These are phyloP conservation scores for Tylopilus rubrobrunneus DNA, from an alignment of 768 basidiomycete species.

Conservation along the genomic window DNA sequence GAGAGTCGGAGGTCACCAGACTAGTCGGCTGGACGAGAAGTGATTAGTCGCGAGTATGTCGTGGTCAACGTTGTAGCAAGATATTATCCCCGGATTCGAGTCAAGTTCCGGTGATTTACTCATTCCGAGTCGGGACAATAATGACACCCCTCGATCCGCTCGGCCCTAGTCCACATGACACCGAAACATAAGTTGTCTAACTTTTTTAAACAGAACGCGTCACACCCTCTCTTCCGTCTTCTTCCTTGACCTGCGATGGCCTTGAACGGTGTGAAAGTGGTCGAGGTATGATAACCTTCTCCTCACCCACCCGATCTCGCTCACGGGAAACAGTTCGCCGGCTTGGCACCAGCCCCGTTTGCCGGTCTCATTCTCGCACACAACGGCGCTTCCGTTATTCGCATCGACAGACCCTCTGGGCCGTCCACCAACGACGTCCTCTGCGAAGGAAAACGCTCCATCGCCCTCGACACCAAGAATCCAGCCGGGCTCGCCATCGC, in stretches of 20 bases:
- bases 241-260: constrained; percentile 35
- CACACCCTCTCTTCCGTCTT: background rate
- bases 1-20: too few relatives aligned
- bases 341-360: constrained; percentile 79
- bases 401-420: constrained; percentile 62
- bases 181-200: background rate
- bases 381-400: constrained; percentile 72
- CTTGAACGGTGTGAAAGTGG: constrained; percentile 45
- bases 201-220: background rate
- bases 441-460: constrained; percentile 74
- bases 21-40: too few relatives aligned
- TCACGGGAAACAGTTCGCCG: constrained; percentile 56
- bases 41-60: too few relatives aligned
- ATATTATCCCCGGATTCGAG: too few relatives aligned
- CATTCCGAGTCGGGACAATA: too few relatives aligned
- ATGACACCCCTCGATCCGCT: too few relatives aligned
- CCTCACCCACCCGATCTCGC: background rate
- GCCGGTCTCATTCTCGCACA: constrained; percentile 76
- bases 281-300: constrained; percentile 36
- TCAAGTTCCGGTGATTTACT: too few relatives aligned
- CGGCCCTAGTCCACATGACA: background rate
- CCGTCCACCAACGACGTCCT: constrained; percentile 44
- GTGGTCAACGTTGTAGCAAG: too few relatives aligned
- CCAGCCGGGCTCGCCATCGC: constrained; percentile 52
- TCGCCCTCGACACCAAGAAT: constrained; percentile 64